These are phyloP conservation scores for Mucor mucedo DNA, from an alignment of 371 early-diverging fungal species.

Conservation along the genomic window DNA sequence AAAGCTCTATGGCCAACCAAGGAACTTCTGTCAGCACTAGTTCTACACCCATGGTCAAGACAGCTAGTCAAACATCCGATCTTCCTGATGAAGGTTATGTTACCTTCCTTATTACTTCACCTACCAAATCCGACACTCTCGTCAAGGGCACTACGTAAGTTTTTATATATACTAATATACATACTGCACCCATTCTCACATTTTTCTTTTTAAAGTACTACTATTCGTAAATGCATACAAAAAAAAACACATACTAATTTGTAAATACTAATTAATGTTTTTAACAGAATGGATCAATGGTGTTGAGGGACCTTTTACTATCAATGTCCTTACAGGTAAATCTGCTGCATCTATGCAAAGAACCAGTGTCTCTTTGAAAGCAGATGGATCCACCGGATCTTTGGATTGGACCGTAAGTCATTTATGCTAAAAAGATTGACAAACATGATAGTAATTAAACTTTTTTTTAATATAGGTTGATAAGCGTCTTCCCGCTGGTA, in stretches of 20 bases:
- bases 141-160: no score
- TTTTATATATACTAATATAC: no score
- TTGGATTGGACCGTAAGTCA: constrained; percentile 14
- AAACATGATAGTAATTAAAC: not conserved
- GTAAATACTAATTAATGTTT: not conserved
- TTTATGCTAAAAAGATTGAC: not conserved
- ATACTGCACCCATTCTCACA: no score
- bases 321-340: constrained; percentile 11
- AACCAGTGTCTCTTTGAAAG: not conserved
- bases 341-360: not conserved
- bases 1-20: no score
- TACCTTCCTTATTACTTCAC: no score
- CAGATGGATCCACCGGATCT: not conserved
- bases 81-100: no score
- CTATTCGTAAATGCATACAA: not conserved
- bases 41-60: no score
- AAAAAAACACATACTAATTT: not conserved
- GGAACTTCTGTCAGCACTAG: no score
- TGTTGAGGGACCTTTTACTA: not conserved
- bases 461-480: constrained; percentile 10
- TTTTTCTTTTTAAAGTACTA: not conserved
- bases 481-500: not conserved
- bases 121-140: no score
- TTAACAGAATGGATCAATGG: constrained; percentile 17
- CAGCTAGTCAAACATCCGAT: no score